These are phyloP conservation scores for Ophiocordyceps sinensis DNA, from an alignment of 2,329 filamentous ascomycete species.

Conservation along the genomic window DNA sequence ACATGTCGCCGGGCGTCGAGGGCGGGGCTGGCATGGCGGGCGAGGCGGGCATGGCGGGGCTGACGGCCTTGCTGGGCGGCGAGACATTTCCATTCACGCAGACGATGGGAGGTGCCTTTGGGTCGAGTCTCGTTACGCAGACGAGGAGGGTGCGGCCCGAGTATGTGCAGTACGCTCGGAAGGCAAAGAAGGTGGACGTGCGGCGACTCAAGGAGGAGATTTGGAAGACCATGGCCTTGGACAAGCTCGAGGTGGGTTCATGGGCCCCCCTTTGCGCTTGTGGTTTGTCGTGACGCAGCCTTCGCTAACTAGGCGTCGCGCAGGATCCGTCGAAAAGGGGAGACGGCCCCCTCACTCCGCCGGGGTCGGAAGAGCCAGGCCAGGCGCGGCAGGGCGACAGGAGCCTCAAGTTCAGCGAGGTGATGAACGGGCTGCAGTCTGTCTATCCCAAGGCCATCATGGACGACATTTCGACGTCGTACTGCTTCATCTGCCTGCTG, in stretches of 20 bases:
- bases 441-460: slow-evolving; percentile 80
- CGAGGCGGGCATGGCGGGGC: slow-evolving; percentile 31
- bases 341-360: slow-evolving; percentile 10
- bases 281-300: background rate
- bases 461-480: slow-evolving; percentile 87
- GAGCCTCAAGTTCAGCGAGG: slow-evolving; percentile 68
- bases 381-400: slow-evolving; percentile 26
- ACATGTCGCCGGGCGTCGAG: slow-evolving; percentile 55
- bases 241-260: slow-evolving; percentile 32
- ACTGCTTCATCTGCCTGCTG: slow-evolving; percentile 83
- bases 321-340: background rate
- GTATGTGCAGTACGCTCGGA: slow-evolving; percentile 55
- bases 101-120: slow-evolving; percentile 36
- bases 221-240: slow-evolving; percentile 51
- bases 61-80: slow-evolving; percentile 34
- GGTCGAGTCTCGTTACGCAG: slow-evolving; percentile 53
- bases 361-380: slow-evolving; percentile 17
- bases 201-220: slow-evolving; percentile 54
- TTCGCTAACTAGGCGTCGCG: background rate
- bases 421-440: slow-evolving; percentile 77
- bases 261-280: background rate
- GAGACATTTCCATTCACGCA: slow-evolving; percentile 31
- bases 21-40: slow-evolving; percentile 30
- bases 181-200: slow-evolving; percentile 59
- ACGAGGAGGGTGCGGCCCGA: slow-evolving; percentile 49